A percentile compares a stretch with the other conserved stretches of the same genome.
Evolutionary conservation across 2,329 filamentous ascomycete species (phyloP).

Genomic region (Seiridium cupressi): DNA sequence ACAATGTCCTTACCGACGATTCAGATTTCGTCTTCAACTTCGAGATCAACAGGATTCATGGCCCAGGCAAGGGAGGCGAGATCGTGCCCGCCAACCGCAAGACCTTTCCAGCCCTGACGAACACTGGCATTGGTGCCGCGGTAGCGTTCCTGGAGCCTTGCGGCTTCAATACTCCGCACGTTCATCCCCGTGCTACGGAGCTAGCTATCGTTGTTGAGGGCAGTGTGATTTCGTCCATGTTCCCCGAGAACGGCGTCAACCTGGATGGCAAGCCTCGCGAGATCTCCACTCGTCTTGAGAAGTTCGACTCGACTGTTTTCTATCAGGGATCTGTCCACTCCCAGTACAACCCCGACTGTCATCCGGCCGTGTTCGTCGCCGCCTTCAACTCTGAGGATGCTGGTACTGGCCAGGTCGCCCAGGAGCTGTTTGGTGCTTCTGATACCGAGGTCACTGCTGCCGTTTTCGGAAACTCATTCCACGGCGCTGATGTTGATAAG

Average conservation of each 20-base stretch:
- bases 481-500: constrained; percentile 41
- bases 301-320: constrained; percentile 51
- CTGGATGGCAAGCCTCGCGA: constrained; percentile 33
- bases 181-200: constrained; percentile 53
- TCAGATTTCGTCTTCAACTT: constrained; percentile 50
- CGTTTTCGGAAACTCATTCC: constrained; percentile 42
- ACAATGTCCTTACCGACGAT: constrained; percentile 39
- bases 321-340: constrained; percentile 54
- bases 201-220: constrained; percentile 51
- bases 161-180: constrained; percentile 56
- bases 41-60: constrained; percentile 23
- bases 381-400: constrained; percentile 49
- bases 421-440: constrained; percentile 47
- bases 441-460: constrained; percentile 41
- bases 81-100: constrained; percentile 52
- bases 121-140: constrained; percentile 48
- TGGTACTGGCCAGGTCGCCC: constrained; percentile 47
- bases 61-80: constrained; percentile 42
- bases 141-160: constrained; percentile 50
- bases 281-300: constrained; percentile 32
- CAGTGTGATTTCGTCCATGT: constrained; percentile 48
- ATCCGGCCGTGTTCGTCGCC: constrained; percentile 48
- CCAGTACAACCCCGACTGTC: constrained; percentile 55
- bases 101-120: constrained; percentile 55
- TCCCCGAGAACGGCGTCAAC: constrained; percentile 49